A percentile compares a stretch with the other conserved stretches of the same genome.
Conservation (phyloP, 768 basidiomycete genomes). For the Phaffia australis region DNA sequence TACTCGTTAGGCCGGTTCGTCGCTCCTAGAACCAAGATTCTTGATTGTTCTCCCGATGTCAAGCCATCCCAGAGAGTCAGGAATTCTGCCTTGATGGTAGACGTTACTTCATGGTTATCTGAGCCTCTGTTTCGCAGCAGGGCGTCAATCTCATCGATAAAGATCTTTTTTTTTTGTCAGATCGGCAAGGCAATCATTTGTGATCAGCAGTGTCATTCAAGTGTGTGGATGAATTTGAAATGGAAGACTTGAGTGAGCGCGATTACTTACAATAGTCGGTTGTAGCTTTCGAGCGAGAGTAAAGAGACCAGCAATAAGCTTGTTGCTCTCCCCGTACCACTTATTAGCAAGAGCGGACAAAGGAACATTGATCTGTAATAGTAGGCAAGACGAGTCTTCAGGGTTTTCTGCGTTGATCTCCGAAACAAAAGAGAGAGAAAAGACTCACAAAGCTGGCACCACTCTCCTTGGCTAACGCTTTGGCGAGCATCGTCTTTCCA, state of each 20-base stretch:
- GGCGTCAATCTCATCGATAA: slow-evolving; percentile 97
- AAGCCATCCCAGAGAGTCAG: slow-evolving; percentile 83
- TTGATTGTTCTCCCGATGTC: slow-evolving; percentile 56
- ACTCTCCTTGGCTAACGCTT: slow-evolving; percentile 92
- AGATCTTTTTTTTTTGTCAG: slow-evolving; percentile 46
- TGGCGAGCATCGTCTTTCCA: slow-evolving; percentile 99
- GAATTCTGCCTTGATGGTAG: slow-evolving; percentile 91
- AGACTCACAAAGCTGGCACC: slow-evolving; percentile 67
- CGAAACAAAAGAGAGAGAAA: not conserved
- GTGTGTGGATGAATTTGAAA: not conserved
- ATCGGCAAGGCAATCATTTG: not conserved
- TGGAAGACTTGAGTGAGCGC: not conserved
- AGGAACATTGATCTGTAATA: slow-evolving; percentile 21
- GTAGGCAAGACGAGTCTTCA: not conserved
- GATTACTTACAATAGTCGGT: slow-evolving; percentile 56
- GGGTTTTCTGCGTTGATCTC: no score
- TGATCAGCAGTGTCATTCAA: not conserved
- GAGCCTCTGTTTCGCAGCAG: slow-evolving; percentile 77
- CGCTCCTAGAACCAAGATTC: slow-evolving; percentile 83
- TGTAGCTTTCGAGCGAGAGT: slow-evolving; percentile 86
- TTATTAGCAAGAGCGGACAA: slow-evolving; percentile 31
- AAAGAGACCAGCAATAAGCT: slow-evolving; percentile 88
- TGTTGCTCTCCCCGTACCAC: slow-evolving; percentile 86
- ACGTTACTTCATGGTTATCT: slow-evolving; percentile 92
- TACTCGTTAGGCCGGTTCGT: slow-evolving; percentile 85